Evolutionary conservation across 148 eudicot genomes (phyloP), one percentile per base, ranked within the genome.

Genomic region (Mesembryanthemum crystallinum): DNA sequence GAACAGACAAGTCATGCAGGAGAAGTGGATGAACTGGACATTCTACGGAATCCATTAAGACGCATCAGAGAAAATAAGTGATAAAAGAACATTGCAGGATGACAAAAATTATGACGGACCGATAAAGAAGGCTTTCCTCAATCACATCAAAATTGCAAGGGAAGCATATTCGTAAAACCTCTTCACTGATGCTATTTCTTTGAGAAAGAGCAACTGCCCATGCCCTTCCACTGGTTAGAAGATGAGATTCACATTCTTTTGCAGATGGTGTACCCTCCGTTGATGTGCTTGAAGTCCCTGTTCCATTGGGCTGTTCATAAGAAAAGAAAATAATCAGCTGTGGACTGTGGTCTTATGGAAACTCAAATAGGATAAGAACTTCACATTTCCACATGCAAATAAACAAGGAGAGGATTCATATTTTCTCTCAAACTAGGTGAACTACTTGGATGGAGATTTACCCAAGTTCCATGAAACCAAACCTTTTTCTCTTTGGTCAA

Each of bases 151-250:
- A 27, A 59, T 81, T 49, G 73, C 79, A 63, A 29, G 88, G 82
- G 71, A 90, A 90, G 83, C 91, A 88, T 72, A 74, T 76, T 68
- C 82, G 86, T 37, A 87, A 68, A 51, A 94, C 64, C 72, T 89
- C 90, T 73, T 90, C 95, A 52, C 81, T 72, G 54, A 89, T 43
- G 57, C 81, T 77, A 81, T 89, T 83, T 72, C 89, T 91, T 68
- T 90, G 84, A 29, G 97, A 85, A 74, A 94, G 93, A 64, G 91
- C 86, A 76, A 94, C 77, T 60, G 89, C 88, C 97, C 98, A 94
- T 57, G 97, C 98, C 79, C 83, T 81, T 80, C 92, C 97, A 79
- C 77, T 13, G 20, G 89, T 88, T 72, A 94, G 80, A 81, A 91
- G 91, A 83, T 80, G 59, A 74, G 75, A 70, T 64, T 81, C 78